These are phyloP conservation scores for Plectosphaerella plurivora DNA, from an alignment of 2,329 filamentous ascomycete species.

Conservation along the genomic window DNA sequence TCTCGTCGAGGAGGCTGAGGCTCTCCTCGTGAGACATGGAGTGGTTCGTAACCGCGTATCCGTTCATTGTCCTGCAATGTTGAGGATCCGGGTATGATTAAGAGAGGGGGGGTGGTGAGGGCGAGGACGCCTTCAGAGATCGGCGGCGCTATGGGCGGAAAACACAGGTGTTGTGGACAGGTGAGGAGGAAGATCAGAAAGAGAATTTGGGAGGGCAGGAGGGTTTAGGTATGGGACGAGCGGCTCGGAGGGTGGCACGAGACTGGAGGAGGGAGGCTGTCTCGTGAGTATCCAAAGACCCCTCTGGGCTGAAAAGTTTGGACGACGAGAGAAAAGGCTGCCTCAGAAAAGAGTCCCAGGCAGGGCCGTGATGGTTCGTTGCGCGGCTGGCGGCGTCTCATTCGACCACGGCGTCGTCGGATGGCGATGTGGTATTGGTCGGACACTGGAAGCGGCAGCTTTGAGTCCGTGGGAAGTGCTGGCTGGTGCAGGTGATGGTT, in stretches of 20 bases:
- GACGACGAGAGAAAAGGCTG: not conserved
- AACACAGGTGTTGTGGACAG: conserved; percentile 8
- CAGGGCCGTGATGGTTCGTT: not conserved
- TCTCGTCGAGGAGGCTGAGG: conserved; percentile 38
- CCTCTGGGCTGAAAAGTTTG: too few species aligned
- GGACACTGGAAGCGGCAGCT: too few species aligned
- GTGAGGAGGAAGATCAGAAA: conserved; percentile 9
- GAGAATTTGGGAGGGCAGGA: conserved; percentile 3
- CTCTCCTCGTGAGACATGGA: conserved; percentile 38
- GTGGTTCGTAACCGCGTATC: conserved; percentile 26
- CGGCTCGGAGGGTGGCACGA: not conserved
- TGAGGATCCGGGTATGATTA: not conserved
- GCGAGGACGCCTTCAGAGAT: not conserved
- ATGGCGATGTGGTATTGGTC: too few species aligned
- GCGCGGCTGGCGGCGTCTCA: not conserved
- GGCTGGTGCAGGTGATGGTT: too few species aligned
- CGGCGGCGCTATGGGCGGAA: conserved; percentile 1
- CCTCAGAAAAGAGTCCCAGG: not conserved
- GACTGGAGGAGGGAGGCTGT: too few species aligned
- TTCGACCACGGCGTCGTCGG: too few species aligned
- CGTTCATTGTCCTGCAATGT: conserved; percentile 34
- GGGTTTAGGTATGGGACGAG: conserved; percentile 5
- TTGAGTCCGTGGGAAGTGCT: too few species aligned
- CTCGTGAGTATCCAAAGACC: too few species aligned
- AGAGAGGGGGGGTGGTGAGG: conserved; percentile 4